Percentiles rank a stretch among this genome's conserved stretches.
Evolutionary conservation across 1,139 yeast species (phyloP).

Genomic region (Lodderomyces jiufengensis): DNA sequence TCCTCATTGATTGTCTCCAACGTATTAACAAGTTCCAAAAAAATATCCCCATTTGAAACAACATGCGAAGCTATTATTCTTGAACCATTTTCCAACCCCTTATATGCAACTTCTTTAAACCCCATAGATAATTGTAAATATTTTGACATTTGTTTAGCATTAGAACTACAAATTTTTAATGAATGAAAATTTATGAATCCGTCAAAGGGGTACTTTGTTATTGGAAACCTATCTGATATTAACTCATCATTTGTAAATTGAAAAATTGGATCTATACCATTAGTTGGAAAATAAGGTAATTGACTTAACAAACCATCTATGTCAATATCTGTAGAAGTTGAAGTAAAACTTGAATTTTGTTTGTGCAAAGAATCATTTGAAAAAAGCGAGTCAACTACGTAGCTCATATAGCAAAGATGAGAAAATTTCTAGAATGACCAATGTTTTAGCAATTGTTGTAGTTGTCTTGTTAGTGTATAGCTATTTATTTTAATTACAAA

Average conservation of each 20-base stretch:
- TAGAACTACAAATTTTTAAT: constrained; percentile 40
- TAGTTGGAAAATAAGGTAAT: constrained; percentile 23
- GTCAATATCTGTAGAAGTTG: not conserved
- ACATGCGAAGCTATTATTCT: constrained; percentile 57
- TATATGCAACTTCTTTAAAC: constrained; percentile 57
- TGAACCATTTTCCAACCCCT: constrained; percentile 68
- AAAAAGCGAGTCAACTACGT: constrained; percentile 2
- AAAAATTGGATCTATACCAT: constrained; percentile 19
- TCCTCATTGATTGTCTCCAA: constrained; percentile 18
- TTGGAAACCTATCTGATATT: constrained; percentile 21
- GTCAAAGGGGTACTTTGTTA: constrained; percentile 23
- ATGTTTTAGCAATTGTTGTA: no score
- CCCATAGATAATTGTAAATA: constrained; percentile 58
- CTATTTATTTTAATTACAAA: constrained; percentile 4
- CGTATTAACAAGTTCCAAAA: constrained; percentile 44
- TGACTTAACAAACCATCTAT: constrained; percentile 8
- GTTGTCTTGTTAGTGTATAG: no score
- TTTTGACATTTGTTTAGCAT: constrained; percentile 62
- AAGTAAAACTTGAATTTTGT: not conserved
- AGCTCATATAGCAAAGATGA: constrained; percentile 1
- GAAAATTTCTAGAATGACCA: not conserved
- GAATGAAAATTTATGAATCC: constrained; percentile 34
- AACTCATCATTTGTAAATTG: constrained; percentile 20
- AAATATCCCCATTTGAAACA: constrained; percentile 52
- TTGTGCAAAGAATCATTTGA: not conserved